phyloP scores from a whole-genome alignment of 768 basidiomycete species.

The Boletus sensibilis region DNA sequence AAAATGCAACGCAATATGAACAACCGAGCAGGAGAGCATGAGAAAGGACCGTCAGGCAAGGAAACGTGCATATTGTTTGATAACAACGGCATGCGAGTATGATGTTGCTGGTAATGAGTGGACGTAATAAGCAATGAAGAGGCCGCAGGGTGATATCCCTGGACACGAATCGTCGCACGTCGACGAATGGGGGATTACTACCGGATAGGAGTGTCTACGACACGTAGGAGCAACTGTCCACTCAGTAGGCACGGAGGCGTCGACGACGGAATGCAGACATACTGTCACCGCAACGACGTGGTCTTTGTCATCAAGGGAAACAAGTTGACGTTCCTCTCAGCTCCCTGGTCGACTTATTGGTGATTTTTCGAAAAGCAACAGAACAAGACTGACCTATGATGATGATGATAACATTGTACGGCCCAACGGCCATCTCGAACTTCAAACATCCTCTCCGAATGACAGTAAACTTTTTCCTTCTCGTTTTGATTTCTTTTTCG shows the following conservation, averaged over 20 bases:
- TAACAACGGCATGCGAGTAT: slow-evolving; percentile 3
- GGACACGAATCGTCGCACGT: slow-evolving; percentile 2
- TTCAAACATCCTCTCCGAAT: slow-evolving; percentile 35
- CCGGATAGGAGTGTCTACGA: neutral
- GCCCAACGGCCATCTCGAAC: neutral
- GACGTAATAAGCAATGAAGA: slow-evolving; percentile 14
- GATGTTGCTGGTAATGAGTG: slow-evolving; percentile 1
- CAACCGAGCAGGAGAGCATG: slow-evolving; percentile 1
- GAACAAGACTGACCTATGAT: slow-evolving; percentile 7
- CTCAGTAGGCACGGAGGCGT: neutral
- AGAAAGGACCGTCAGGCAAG: neutral
- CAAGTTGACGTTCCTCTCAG: neutral
- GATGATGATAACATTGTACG: neutral
- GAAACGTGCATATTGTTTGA: slow-evolving; percentile 7
- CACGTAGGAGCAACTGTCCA: neutral
- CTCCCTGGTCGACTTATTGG: neutral
- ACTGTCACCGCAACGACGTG: neutral
- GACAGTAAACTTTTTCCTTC: slow-evolving; percentile 39
- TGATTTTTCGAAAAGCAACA: neutral
- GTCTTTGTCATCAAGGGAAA: neutral
- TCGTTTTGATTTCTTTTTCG: slow-evolving; percentile 59
- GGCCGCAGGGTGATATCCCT: slow-evolving; percentile 1
- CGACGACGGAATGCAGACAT: neutral
- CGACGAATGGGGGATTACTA: neutral
- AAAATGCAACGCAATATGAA: slow-evolving; percentile 9